These are phyloP conservation scores for Neocatenulostroma microsporum DNA, from an alignment of 2,329 filamentous ascomycete species.

Conservation along the genomic window DNA sequence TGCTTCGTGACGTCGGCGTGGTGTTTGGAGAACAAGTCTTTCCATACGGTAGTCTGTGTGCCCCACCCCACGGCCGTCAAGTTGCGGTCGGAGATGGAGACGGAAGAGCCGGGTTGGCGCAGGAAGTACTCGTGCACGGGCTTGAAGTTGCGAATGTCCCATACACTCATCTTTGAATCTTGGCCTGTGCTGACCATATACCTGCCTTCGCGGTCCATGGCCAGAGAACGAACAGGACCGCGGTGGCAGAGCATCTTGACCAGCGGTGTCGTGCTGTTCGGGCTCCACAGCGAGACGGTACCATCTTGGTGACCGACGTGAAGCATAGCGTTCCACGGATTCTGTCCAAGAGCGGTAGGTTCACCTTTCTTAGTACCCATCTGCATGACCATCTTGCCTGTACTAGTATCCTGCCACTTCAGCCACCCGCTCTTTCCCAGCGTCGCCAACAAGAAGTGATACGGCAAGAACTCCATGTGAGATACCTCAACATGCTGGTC, in stretches of 20 bases:
- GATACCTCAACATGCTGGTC: constrained; percentile 85
- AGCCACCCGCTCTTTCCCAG: constrained; percentile 75
- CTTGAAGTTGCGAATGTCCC: constrained; percentile 91
- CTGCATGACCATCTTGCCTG: constrained; percentile 79
- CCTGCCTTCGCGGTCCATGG: constrained; percentile 78
- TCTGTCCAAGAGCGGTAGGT: constrained; percentile 76
- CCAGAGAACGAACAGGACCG: constrained; percentile 77
- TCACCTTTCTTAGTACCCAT: constrained; percentile 76
- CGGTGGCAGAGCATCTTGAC: constrained; percentile 87
- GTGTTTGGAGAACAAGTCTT: constrained; percentile 73
- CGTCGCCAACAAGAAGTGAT: constrained; percentile 88
- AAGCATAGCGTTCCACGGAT: constrained; percentile 84
- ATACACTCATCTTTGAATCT: constrained; percentile 85
- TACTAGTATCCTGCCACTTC: constrained; percentile 93
- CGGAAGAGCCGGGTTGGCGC: constrained; percentile 68
- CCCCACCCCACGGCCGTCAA: constrained; percentile 87
- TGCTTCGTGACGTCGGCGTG: constrained; percentile 30
- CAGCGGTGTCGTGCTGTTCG: constrained; percentile 75
- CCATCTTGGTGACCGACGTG: constrained; percentile 94
- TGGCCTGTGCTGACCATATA: constrained; percentile 96
- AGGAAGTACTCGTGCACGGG: constrained; percentile 87
- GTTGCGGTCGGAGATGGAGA: constrained; percentile 82
- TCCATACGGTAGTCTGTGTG: constrained; percentile 84
- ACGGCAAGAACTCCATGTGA: constrained; percentile 91
- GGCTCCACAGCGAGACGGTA: constrained; percentile 90